These are phyloP conservation scores for Tremella fuciformis DNA, from an alignment of 768 basidiomycete genomes.

Conservation along the genomic window DNA sequence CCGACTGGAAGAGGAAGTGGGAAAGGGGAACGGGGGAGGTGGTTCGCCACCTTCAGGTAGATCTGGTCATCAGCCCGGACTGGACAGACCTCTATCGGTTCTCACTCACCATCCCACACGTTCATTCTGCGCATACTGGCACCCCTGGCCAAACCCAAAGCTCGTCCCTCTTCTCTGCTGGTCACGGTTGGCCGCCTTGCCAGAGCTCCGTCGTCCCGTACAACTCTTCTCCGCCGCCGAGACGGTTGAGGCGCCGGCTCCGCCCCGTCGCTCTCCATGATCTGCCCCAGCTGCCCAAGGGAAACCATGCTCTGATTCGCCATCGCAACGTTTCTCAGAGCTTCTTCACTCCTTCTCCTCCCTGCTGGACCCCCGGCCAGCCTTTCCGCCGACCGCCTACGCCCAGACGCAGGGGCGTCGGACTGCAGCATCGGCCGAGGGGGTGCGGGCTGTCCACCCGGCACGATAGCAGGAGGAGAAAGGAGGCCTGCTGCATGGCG, in stretches of 20 bases:
- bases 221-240: constrained; percentile 29
- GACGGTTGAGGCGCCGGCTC: constrained; percentile 2
- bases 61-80: constrained; percentile 22
- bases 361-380: constrained; percentile 5
- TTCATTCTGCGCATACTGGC: constrained; percentile 46
- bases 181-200: constrained; percentile 29
- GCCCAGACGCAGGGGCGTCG: constrained; percentile 4
- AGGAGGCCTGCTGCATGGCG: constrained; percentile 33
- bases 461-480: constrained; percentile 40
- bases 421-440: constrained; percentile 25
- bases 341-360: constrained; percentile 30
- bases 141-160: constrained; percentile 42
- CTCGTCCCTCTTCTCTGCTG: constrained; percentile 41
- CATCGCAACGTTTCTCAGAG: constrained; percentile 23
- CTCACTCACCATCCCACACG: constrained; percentile 45
- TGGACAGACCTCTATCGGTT: background rate
- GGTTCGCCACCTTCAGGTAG: constrained; percentile 42
- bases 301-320: constrained; percentile 34
- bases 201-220: constrained; percentile 24
- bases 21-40: constrained; percentile 44
- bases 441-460: constrained; percentile 31
- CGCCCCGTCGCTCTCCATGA: constrained; percentile 28
- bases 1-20: constrained; percentile 31
- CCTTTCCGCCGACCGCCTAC: constrained; percentile 27
- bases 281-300: constrained; percentile 34